These are phyloP conservation scores for Podaxis rugospora DNA, from an alignment of 768 basidiomycete genomes.

Conservation along the genomic window DNA sequence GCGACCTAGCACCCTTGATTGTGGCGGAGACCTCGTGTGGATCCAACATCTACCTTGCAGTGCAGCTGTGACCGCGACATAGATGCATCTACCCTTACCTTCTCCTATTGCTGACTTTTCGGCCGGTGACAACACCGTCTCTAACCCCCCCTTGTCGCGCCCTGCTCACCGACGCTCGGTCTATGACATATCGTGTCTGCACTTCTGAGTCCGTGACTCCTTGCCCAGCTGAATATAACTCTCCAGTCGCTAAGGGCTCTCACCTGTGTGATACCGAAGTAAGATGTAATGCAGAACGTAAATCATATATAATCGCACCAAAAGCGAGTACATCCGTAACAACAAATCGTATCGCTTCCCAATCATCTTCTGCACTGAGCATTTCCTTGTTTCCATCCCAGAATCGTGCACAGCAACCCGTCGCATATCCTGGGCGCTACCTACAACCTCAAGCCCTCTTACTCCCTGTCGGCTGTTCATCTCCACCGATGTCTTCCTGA, in stretches of 20 bases:
- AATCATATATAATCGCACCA: not conserved
- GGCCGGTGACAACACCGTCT: not conserved
- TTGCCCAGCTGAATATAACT: not conserved
- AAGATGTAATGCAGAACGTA: not conserved
- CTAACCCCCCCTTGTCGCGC: not conserved
- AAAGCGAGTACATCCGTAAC: not conserved
- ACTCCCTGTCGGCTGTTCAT: not conserved
- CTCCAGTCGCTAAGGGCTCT: not conserved
- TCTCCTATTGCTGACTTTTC: slow-evolving; percentile 38
- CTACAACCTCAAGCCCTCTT: not conserved
- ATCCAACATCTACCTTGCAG: slow-evolving; percentile 27
- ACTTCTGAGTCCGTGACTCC: not conserved
- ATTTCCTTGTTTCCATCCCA: not conserved
- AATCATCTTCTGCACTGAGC: not conserved
- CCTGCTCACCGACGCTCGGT: not conserved
- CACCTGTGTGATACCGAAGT: not conserved
- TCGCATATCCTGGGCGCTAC: not conserved
- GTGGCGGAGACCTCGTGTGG: slow-evolving; percentile 37
- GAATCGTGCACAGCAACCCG: not conserved
- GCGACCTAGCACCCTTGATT: slow-evolving; percentile 31
- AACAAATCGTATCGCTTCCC: not conserved
- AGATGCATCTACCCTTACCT: slow-evolving; percentile 59
- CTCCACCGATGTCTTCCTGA: not conserved
- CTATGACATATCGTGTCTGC: not conserved
- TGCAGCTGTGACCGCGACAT: slow-evolving; percentile 63